Conservation (phyloP, 345 rosid species). For the Salix koriyanagi region DNA sequence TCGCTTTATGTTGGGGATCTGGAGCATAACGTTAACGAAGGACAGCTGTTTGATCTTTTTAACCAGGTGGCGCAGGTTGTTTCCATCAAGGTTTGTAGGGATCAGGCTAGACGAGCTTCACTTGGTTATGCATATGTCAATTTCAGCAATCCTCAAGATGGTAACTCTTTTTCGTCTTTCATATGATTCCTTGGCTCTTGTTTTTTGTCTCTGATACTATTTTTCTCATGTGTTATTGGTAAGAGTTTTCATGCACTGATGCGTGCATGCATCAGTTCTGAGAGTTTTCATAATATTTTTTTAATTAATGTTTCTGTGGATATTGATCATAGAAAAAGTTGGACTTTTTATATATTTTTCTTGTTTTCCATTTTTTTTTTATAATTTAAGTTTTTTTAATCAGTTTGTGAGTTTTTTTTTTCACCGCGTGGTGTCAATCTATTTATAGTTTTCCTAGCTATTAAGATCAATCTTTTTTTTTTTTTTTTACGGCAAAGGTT, state of each 20-base stretch:
- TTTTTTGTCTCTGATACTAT: neutral
- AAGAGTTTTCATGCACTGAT: too few relatives aligned
- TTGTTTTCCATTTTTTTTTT: neutral
- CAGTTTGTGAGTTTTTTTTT: neutral
- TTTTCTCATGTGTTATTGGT: neutral
- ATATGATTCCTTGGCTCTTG: neutral
- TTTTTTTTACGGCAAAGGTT: neutral
- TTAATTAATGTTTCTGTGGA: neutral
- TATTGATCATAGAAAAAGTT: too few relatives aligned
- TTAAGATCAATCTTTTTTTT: neutral
- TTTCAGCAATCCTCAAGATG: constrained; percentile 50
- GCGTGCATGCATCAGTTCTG: neutral
- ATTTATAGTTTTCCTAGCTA: neutral
- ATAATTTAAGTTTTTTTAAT: neutral
- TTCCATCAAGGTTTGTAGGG: constrained; percentile 63
- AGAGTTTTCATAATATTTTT: neutral
- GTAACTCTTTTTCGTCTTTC: constrained; percentile 24
- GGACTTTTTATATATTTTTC: neutral
- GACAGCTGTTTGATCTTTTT: constrained; percentile 51
- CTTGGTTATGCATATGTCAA: constrained; percentile 72
- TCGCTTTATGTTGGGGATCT: constrained; percentile 72
- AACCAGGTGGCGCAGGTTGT: constrained; percentile 44
- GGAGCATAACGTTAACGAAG: constrained; percentile 45
- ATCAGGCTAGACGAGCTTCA: constrained; percentile 39
- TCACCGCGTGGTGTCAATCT: neutral